phyloP scores from a whole-genome alignment of 2,329 filamentous ascomycete species.

The Drechslerella coelobrocha region DNA sequence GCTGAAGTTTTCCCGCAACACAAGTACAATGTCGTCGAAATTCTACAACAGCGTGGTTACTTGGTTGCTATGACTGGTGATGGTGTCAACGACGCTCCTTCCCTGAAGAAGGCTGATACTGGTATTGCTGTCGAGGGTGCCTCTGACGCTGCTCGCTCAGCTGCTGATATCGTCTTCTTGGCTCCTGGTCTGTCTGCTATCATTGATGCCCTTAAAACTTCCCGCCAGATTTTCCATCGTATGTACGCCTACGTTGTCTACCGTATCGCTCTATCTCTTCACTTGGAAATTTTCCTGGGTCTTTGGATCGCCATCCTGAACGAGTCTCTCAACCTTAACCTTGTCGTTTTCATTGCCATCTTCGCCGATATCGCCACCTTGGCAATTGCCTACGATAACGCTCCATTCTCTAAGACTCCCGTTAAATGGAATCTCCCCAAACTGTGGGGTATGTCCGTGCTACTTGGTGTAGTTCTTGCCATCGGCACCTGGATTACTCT shows the following conservation, averaged over 20 bases:
- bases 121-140: constrained; percentile 94
- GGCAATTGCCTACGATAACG: constrained; percentile 92
- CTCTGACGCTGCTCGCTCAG: constrained; percentile 87
- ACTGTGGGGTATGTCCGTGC: constrained; percentile 89
- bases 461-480: constrained; percentile 81
- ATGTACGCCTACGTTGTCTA: constrained; percentile 98
- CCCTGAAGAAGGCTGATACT: constrained; percentile 93
- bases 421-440: constrained; percentile 96
- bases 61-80: constrained; percentile 96
- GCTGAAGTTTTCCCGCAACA: constrained; percentile 94
- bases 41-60: constrained; percentile 90
- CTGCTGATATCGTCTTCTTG: constrained; percentile 92
- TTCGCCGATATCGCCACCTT: constrained; percentile 92
- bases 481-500: constrained; percentile 87
- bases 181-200: constrained; percentile 89
- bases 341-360: constrained; percentile 93
- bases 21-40: constrained; percentile 94
- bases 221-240: constrained; percentile 92
- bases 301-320: constrained; percentile 91
- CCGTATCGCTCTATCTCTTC: constrained; percentile 88
- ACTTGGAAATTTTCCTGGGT: constrained; percentile 89
- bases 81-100: constrained; percentile 92
- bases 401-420: constrained; percentile 80
- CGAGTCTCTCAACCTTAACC: constrained; percentile 79
- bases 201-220: constrained; percentile 90